Evolutionary conservation across 2,329 filamentous ascomycete genomes (phyloP), one percentile per base, ranked within the genome.

Genomic region (Zymoseptoria crescenta): DNA sequence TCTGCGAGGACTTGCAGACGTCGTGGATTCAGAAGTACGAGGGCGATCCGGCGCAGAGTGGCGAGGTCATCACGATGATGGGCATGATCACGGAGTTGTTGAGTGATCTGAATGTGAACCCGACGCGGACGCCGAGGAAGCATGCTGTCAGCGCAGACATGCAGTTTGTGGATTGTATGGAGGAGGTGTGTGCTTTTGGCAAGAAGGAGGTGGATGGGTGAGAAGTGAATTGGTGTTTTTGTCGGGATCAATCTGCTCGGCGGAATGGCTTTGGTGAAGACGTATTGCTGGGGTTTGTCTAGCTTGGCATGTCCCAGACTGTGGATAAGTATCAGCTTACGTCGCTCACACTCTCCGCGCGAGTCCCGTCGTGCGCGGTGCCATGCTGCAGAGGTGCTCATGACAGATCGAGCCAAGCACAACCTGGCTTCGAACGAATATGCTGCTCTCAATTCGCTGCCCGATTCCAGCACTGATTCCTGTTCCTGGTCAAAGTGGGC

Each of bases 1-100:
- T 69, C 30, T 69, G 65, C 50, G 67, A 69, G 53, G 67, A 69
- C 49, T 56, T 69, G 54, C 66, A 69, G 60, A 69, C 67, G 27
- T 66, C 62, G 51, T 68, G 63, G 52, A 63, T 58, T 59, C 60
- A 62, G 7, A 52, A 60, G 19, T 64, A 67, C 52, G 16, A 75
- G 67, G 66, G 66, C 9, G 63, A 64, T 21, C 30, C 49, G 52
- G 57, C 53, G 4, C 54, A 57, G 35, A 59, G 28, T 21, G 60
- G 58, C 21, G 57, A 53, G 52, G 62, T 62, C 56, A 65, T 57
- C 55, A 69, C 65, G 7, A 67, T 68, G 60, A 62, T 69, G 59
- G 59, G 61, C 24, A 57, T 65, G 56, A 61, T 68, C 49, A 66
- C 65, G 56, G 62, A 68, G 58, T 51, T 69, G 61, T 45, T 68